Evolutionary conservation across 129 eudicot species (phyloP).

Genomic region (Flaveria brownii): DNA sequence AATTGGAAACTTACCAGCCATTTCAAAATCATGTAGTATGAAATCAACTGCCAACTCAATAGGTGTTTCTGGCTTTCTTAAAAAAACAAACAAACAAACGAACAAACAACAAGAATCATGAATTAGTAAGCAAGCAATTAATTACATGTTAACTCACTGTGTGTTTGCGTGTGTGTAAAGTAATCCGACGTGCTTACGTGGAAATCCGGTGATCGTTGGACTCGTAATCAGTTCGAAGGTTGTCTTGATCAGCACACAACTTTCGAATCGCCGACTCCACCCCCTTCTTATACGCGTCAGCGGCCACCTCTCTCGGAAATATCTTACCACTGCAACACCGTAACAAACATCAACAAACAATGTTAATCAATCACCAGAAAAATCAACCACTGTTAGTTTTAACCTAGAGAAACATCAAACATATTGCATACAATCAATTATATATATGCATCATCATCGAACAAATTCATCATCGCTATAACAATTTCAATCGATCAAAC

Average conservation of each 20-base stretch:
- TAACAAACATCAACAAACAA: not conserved
- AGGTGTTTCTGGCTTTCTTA: constrained; percentile 64
- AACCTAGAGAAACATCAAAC: not conserved
- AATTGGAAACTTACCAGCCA: constrained; percentile 69
- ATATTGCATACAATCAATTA: too few species aligned
- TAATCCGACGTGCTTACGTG: constrained; percentile 40
- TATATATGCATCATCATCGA: too few species aligned
- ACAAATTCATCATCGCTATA: too few species aligned
- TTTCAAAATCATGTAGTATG: constrained; percentile 91
- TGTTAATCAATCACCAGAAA: too few species aligned
- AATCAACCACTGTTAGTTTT: too few species aligned
- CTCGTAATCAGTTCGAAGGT: constrained; percentile 26
- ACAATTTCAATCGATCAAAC: too few species aligned
- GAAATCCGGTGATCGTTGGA: constrained; percentile 27
- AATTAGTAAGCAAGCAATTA: too few species aligned
- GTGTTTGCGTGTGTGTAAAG: constrained; percentile 17
- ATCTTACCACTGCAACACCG: constrained; percentile 64
- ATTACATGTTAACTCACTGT: too few species aligned
- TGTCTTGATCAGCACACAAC: constrained; percentile 45
- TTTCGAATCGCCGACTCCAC: constrained; percentile 80
- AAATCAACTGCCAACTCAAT: constrained; percentile 92
- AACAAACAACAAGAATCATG: not conserved
- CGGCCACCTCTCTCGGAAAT: constrained; percentile 77
- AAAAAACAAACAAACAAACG: not conserved
- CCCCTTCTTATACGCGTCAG: constrained; percentile 75